phyloP scores from a whole-genome alignment of 2,329 filamentous ascomycete species.

The Clonostachys solani region DNA sequence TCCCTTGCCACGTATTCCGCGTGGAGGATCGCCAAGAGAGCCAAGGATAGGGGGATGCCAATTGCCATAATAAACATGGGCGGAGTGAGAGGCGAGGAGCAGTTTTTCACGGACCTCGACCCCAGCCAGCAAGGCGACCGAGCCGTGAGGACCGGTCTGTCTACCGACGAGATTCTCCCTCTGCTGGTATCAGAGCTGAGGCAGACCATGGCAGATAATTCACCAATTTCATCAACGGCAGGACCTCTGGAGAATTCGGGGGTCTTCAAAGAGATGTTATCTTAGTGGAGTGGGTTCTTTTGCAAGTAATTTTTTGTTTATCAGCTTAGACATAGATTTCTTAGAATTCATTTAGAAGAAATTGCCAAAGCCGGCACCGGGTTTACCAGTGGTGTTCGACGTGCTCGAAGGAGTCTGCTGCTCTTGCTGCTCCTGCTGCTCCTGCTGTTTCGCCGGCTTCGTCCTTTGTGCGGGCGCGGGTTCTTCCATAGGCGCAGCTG shows the following conservation, averaged over 20 bases:
- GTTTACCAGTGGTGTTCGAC: slow-evolving; percentile 6
- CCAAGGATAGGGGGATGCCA: slow-evolving; percentile 76
- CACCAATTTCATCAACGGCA: slow-evolving; percentile 1
- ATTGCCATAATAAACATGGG: slow-evolving; percentile 86
- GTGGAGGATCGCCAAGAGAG: slow-evolving; percentile 82
- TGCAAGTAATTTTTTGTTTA: slow-evolving; percentile 6
- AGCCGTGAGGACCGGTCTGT: slow-evolving; percentile 52
- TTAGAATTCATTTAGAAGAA: slow-evolving; percentile 39
- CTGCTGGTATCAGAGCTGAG: slow-evolving; percentile 48
- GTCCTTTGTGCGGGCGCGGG: slow-evolving; percentile 15
- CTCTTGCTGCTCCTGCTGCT: slow-evolving; percentile 9
- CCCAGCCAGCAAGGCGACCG: slow-evolving; percentile 42
- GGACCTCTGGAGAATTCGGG: slow-evolving; percentile 12
- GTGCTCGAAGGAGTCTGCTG: slow-evolving; percentile 13
- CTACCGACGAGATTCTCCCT: slow-evolving; percentile 54
- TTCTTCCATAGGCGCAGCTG: not conserved
- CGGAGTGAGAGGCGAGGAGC: slow-evolving; percentile 76
- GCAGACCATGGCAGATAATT: slow-evolving; percentile 12
- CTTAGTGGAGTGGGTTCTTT: slow-evolving; percentile 27
- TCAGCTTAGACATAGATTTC: slow-evolving; percentile 7
- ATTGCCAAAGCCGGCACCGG: slow-evolving; percentile 29
- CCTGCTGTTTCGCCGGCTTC: slow-evolving; percentile 4
- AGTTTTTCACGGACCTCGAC: slow-evolving; percentile 58
- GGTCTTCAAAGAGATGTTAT: slow-evolving; percentile 58
- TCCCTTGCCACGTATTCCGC: slow-evolving; percentile 94